Base-by-base conservation (phyloP, 257 asterid species). In the Fraxinus americana region DNA sequence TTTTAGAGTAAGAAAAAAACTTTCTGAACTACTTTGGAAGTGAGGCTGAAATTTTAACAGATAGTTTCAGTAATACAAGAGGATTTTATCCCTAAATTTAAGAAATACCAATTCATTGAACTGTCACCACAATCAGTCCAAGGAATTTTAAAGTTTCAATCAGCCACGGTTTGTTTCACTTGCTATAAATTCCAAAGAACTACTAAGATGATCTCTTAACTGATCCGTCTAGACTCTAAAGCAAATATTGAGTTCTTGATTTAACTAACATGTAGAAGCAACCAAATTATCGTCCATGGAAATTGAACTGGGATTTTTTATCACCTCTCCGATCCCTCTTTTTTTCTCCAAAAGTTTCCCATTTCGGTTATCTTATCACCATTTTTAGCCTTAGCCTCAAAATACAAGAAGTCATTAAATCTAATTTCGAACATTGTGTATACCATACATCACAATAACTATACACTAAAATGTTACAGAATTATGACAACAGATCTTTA, bases 401-500 rank as follows among this genome's bases (percentile, higher is more conserved):
- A 80, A 11, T 30, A 54, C 39, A 70, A 7, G 52, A 27, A 52
- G 19, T 21, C 4, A 39, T 39, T 5, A 61, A 67, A 7, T 54
- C 69, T 41, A 41, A 52, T 41, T 21, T 23, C 25, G 16, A 23
- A 59, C 32, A n/a, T 8, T 61, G 65, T 54, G n/a, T 48, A 48
- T 48, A n/a, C 27, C 27, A 54, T 19, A 5, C 2, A 23, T 23
- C 68, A 59, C 67, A 23, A 21, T 25, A 9, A 2, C 35, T 12
- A 25, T 25, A 12, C 16, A 13, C 21, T 4, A 71, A 7, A 71
- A 71, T 43, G 65, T 23, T 2, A 5, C 63, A 63, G 72, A 72
- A 25, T 70, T 1, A 19, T 2, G 17, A 12, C 0, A 36, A 72
- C 39, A n/a, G 32, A 23, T n/a, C 38, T 38, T 75, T 84, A 92